Evolutionary conservation across 352 stramenopile genomes (phyloP).

Genomic region (Pythium vanterpoolii): DNA sequence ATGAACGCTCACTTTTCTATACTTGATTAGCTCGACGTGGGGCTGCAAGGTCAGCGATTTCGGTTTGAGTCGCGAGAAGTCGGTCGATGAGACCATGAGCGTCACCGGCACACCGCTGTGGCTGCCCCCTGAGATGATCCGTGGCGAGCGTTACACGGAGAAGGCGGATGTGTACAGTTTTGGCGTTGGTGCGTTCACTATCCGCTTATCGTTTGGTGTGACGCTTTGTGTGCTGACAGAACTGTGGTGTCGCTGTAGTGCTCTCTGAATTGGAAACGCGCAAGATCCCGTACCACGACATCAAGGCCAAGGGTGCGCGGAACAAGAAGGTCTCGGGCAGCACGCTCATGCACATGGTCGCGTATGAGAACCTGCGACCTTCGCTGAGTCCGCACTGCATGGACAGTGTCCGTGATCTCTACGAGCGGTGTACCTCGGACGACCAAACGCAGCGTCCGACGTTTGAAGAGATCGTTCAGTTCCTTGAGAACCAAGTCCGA

Average conservation of each 20-base stretch:
- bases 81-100: conserved; percentile 94
- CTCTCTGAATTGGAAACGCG: conserved; percentile 80
- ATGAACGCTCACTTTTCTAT: background rate
- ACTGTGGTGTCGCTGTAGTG: conserved; percentile 33
- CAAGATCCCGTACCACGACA: conserved; percentile 87
- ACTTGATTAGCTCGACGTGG: conserved; percentile 60
- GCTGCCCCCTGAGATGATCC: conserved; percentile 88
- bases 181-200: conserved; percentile 54
- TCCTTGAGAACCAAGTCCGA: conserved; percentile 81
- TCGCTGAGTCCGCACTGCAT: conserved; percentile 84
- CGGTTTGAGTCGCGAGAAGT: conserved; percentile 95
- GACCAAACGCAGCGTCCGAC: conserved; percentile 72
- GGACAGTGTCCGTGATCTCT: conserved; percentile 75
- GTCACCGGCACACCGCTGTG: conserved; percentile 81
- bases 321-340: conserved; percentile 87
- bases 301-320: conserved; percentile 75
- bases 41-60: conserved; percentile 97
- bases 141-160: conserved; percentile 83
- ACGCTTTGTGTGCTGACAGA: background rate
- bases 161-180: conserved; percentile 89
- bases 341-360: conserved; percentile 88
- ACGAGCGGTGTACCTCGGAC: conserved; percentile 75
- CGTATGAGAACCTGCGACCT: conserved; percentile 84
- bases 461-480: conserved; percentile 85
- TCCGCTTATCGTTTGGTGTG: background rate